Evolutionary conservation across 306 rosid genomes (phyloP).

Genomic region (Prunus salicina): DNA sequence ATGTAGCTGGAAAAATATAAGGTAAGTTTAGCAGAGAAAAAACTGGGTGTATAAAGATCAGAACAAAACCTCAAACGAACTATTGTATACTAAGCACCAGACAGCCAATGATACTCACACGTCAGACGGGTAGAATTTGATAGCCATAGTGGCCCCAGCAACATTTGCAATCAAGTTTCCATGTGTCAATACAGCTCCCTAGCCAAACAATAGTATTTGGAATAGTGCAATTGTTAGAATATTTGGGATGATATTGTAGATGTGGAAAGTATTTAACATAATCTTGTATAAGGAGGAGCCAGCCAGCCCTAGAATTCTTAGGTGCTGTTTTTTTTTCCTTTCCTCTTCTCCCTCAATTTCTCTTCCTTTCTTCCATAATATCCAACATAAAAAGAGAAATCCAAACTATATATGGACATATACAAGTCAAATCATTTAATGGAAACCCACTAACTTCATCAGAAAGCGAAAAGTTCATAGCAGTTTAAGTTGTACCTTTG

Average conservation of each 20-base stretch:
- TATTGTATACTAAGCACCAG: background rate
- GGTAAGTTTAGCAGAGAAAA: constrained; percentile 29
- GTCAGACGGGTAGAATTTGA: constrained; percentile 70
- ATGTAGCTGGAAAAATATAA: constrained; percentile 64
- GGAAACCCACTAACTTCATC: background rate
- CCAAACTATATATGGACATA: background rate
- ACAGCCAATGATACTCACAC: constrained; percentile 53
- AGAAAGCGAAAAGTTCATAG: constrained; percentile 21
- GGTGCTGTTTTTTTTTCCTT: background rate
- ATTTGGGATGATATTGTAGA: background rate
- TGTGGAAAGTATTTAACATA: background rate
- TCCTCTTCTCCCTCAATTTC: background rate
- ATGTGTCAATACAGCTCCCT: constrained; percentile 94
- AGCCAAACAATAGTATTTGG: constrained; percentile 31
- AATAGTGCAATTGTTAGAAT: constrained; percentile 21
- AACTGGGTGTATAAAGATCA: constrained; percentile 18
- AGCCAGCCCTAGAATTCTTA: background rate
- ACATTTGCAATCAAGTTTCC: constrained; percentile 82
- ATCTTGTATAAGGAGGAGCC: background rate
- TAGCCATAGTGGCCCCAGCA: constrained; percentile 60
- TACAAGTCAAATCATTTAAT: background rate
- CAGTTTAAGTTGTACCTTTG: constrained; percentile 54
- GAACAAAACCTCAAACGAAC: constrained; percentile 9
- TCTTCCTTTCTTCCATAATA: background rate
- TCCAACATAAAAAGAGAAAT: background rate